Base-by-base conservation (phyloP, 805 yeast species). In the Candida coleopterorum region DNA sequence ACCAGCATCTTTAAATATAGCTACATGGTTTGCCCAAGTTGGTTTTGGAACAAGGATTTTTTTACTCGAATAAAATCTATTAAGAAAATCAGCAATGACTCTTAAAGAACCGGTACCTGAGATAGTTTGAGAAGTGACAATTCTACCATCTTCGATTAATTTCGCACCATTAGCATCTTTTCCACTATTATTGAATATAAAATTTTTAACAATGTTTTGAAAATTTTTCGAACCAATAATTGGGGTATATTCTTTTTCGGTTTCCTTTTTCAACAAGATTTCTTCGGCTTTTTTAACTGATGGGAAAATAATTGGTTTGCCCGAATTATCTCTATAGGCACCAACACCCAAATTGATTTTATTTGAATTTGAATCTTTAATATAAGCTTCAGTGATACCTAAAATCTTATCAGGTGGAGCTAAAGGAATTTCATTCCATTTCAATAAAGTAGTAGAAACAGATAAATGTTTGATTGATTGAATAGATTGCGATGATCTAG, bases 101-200 rank as follows among this genome's bases (percentile, higher is more conserved):
- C 94, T 79, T 43, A 89, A 69, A 3, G 97, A 90, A 44, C 98
- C 98, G 25, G 98, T 90, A 45, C 98, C 98, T 26, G 95, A 83
- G 43, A 90, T 72, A 40, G 97, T 83, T 65, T 90, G 98, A 10
- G 88, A 72, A 34, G 94, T 77, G 36, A 87, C 83, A 27, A 89
- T 74, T 50, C 95, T 72, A 39, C 74, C 73, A 34, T 76, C 79
- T 10, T 64, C 62, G 29, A 82, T 59, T 39, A 82, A 73, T 41
- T 72, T 55, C 25, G 72, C 65, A 26, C 85, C 85, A 43, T 70
- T 61, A 34, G 67, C 55, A 45, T 77, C 81, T 55, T 65, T 66
- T 48, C 53, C 51, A 38, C 68, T 58, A 47, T 80, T 78, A 45
- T 83, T 79, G 65, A 79, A 87, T 31, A 90, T 70, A 52, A 87